Percentiles rank a stretch among this genome's conserved stretches.
Evolutionary conservation across 768 basidiomycete genomes (phyloP).

Genomic region (Cystofilobasidium macerans): DNA sequence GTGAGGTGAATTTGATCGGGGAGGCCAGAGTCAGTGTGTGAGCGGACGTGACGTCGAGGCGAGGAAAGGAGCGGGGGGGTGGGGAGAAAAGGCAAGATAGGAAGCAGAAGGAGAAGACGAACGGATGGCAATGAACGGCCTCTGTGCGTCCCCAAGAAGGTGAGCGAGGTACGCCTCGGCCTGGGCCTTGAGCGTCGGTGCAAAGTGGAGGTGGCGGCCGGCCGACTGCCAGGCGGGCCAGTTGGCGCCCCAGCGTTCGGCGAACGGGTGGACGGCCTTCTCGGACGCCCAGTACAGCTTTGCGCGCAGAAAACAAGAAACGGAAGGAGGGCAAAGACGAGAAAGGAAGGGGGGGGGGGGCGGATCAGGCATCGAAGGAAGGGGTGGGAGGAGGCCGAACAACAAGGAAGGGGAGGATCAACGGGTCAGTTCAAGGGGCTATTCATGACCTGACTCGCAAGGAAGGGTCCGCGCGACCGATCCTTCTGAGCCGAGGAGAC

Average conservation of each 20-base stretch:
- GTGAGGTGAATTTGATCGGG: too few species aligned
- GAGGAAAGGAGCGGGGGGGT: too few species aligned
- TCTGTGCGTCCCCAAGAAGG: background rate
- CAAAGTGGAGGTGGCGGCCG: slow-evolving; percentile 10
- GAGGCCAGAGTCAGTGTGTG: too few species aligned
- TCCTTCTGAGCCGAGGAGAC: too few species aligned
- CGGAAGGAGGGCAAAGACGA: background rate
- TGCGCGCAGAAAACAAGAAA: too few species aligned
- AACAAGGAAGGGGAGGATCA: too few species aligned
- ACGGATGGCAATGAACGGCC: slow-evolving; percentile 5
- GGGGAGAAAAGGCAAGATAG: background rate
- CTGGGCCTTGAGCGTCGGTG: background rate
- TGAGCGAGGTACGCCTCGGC: background rate
- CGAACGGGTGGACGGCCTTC: background rate
- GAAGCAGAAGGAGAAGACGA: background rate
- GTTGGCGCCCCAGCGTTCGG: slow-evolving; percentile 5
- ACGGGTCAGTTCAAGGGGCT: too few species aligned
- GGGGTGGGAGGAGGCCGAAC: too few species aligned
- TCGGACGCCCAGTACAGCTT: slow-evolving; percentile 1
- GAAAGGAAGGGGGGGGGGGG: too few species aligned
- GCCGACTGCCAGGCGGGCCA: slow-evolving; percentile 8
- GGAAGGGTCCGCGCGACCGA: too few species aligned
- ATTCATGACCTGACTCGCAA: too few species aligned
- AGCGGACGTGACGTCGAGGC: background rate
- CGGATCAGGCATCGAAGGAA: too few species aligned